Percentiles rank a stretch among this genome's conserved stretches.
These are phyloP conservation scores for Zygoascus biomembranicola DNA, from an alignment of 805 yeast species.

Conservation along the genomic window DNA sequence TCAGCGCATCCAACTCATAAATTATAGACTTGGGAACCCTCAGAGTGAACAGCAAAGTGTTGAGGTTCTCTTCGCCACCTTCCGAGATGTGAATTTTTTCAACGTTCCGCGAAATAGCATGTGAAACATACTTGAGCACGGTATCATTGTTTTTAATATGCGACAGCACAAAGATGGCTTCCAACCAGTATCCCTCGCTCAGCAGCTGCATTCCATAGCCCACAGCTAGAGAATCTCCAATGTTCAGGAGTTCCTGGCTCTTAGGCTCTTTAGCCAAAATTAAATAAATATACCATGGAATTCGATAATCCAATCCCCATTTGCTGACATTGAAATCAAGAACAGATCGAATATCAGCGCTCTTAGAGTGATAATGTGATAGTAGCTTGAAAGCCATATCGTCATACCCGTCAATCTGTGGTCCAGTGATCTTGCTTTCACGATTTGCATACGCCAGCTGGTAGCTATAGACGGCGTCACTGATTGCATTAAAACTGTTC, in stretches of 20 bases:
- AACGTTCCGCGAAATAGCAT: constrained; percentile 20
- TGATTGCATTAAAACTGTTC: constrained; percentile 5
- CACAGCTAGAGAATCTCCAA: constrained; percentile 34
- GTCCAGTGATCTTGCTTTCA: constrained; percentile 7
- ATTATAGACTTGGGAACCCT: neutral
- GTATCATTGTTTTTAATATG: constrained; percentile 44
- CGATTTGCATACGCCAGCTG: neutral
- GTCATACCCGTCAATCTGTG: neutral
- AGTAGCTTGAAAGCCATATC: constrained; percentile 12
- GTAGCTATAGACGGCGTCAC: constrained; percentile 18
- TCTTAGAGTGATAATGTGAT: constrained; percentile 10
- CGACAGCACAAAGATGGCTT: constrained; percentile 54
- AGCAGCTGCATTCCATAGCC: constrained; percentile 46
- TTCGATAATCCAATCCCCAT: constrained; percentile 3
- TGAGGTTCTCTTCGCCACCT: constrained; percentile 11
- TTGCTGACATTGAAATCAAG: constrained; percentile 4
- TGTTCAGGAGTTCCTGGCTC: constrained; percentile 7
- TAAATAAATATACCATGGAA: constrained; percentile 43
- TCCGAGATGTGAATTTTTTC: constrained; percentile 6
- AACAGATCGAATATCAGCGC: constrained; percentile 8
- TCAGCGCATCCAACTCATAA: constrained; percentile 39
- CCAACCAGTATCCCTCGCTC: constrained; percentile 41
- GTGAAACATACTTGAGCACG: constrained; percentile 35
- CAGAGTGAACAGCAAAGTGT: neutral
- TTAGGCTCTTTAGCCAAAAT: constrained; percentile 27